Conservation (phyloP, 305 asterid genomes). For the Solanum hybrid region DNA sequence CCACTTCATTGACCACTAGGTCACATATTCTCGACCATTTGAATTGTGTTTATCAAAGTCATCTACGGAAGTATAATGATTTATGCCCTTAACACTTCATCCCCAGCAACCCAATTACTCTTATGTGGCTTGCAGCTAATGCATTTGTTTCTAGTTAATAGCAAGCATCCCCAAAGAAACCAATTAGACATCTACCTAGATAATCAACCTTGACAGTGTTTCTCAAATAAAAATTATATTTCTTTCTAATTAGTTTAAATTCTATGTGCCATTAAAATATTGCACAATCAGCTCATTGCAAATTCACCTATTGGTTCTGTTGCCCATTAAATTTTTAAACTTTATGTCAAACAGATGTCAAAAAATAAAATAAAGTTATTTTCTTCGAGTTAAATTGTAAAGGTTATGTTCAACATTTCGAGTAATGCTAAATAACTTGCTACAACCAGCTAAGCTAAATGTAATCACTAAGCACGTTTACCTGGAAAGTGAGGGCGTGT, state of each 20-base stretch:
- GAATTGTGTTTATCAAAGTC: neutral
- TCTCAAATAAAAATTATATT: neutral
- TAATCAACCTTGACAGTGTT: neutral
- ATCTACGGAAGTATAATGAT: neutral
- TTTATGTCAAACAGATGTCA: neutral
- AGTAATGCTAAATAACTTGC: neutral
- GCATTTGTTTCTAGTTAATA: neutral
- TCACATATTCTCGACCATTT: neutral
- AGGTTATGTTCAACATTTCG: neutral
- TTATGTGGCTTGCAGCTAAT: neutral
- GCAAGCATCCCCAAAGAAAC: neutral
- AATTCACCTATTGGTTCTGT: neutral
- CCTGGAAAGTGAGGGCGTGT: constrained; percentile 42
- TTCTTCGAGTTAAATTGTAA: neutral
- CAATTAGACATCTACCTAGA: neutral
- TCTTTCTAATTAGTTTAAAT: neutral
- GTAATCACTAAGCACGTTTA: neutral
- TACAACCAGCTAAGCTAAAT: neutral
- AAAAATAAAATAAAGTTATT: neutral
- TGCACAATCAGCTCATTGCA: neutral
- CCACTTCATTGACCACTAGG: neutral
- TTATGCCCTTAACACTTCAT: neutral
- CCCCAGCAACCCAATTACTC: neutral
- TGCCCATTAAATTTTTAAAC: neutral
- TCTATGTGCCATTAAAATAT: neutral